Base-by-base conservation (phyloP, 345 rosid genomes). In the Fremontodendron californicum region DNA sequence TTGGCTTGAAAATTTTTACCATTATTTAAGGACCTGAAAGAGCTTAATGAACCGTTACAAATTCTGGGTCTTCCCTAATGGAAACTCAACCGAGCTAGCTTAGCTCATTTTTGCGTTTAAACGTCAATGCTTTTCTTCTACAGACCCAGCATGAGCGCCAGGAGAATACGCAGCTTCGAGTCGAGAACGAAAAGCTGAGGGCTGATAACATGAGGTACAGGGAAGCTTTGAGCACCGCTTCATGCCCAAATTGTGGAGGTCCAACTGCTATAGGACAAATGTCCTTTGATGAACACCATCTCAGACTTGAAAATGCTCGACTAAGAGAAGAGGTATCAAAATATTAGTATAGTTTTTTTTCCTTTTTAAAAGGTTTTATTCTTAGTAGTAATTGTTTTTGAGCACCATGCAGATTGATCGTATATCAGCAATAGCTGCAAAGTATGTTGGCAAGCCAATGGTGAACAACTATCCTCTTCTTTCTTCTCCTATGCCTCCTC, bases 171-270 rank as follows among this genome's bases (percentile, higher is more conserved):
- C 94, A 90, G 82, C 97, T 96, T 49, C 87, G 95, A 37, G 29
- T 81, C 0, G 98, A 93, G 86, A 93, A 96, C 55, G 99, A 96
- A 6, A 93, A 91, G 88, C 95, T 96, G 40, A 78, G 93, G 81
- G 88, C 88, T 21, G 99, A 96, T 66, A 93, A 92, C 80, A 88
- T 90, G 87, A 84, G 95, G 75, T 93, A 85, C 67, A 80, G 98
- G 77, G 99, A 93, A 78, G 98, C 98, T 73, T 90, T 96, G 45
- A 80, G 90, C 83, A 96, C 92, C 75, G 90, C 98, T 70, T 89
- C 97, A 0, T 96, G 99, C 79, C 99, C 97, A 43, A 96, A 86
- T 64, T 96, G 98, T 68, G 98, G 99, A 35, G 98, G 99, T 12
- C 97, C 97, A 1, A 93, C 98, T 0, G 89, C 97, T 27, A 79